A percentile compares a stretch with the other conserved stretches of the same genome.
Conservation (phyloP, 805 yeast species). For the Hanseniaspora vineae region DNA sequence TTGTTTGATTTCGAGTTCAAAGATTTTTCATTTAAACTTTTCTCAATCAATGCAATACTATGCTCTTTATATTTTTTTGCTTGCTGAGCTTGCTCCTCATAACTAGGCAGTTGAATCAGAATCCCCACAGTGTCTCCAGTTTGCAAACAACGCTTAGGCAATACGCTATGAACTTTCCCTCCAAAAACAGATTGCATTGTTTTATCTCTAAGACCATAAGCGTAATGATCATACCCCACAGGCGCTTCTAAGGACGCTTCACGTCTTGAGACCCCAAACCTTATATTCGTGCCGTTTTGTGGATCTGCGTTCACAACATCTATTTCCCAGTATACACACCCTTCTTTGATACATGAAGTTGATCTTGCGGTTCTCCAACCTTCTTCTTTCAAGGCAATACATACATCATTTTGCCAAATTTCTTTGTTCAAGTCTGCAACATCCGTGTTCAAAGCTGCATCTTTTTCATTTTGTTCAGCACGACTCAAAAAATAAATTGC, state of each 20-base stretch:
- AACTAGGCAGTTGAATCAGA: conserved; percentile 52
- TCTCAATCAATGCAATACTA: conserved; percentile 8
- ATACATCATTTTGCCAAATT: background rate
- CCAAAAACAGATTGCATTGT: conserved; percentile 61
- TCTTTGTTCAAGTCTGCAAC: background rate
- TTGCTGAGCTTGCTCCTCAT: conserved; percentile 31
- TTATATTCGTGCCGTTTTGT: conserved; percentile 39
- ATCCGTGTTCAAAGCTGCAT: background rate
- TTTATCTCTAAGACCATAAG: conserved; percentile 79
- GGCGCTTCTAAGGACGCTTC: conserved; percentile 92
- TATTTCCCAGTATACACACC: conserved; percentile 38
- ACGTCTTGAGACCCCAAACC: conserved; percentile 72
- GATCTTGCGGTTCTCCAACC: conserved; percentile 5
- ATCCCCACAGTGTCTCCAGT: conserved; percentile 80
- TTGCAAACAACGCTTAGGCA: conserved; percentile 27
- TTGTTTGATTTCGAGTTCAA: conserved; percentile 11
- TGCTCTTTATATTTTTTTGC: conserved; percentile 27
- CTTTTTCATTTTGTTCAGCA: background rate
- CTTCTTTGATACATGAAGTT: conserved; percentile 17
- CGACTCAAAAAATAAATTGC: conserved; percentile 1
- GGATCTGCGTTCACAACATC: conserved; percentile 7
- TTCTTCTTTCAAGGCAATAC: background rate
- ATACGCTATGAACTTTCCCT: conserved; percentile 29
- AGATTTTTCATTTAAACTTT: conserved; percentile 2
- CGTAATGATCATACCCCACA: conserved; percentile 84